Percentiles rank a stretch among this genome's conserved stretches.
Evolutionary conservation across 176 grass and related monocot species (phyloP).

Genomic region (Carex parvula): DNA sequence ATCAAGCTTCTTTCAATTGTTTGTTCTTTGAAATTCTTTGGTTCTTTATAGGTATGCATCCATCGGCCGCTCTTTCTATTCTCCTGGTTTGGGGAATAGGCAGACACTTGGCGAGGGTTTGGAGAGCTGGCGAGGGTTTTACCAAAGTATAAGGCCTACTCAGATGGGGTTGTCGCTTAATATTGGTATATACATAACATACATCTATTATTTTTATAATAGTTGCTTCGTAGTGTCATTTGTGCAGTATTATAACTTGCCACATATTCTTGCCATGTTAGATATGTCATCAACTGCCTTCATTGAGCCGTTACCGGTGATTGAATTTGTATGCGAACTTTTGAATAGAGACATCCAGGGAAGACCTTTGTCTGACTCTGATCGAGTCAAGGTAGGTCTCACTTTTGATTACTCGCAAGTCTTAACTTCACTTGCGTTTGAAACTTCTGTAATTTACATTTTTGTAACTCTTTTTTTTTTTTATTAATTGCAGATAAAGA

Average conservation of each 20-base stretch:
- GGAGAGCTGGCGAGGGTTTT: slow-evolving; percentile 94
- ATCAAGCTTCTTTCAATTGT: not conserved
- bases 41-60: slow-evolving; percentile 47
- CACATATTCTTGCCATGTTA: slow-evolving; percentile 32
- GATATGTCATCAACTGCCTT: slow-evolving; percentile 97
- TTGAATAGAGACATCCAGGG: slow-evolving; percentile 61
- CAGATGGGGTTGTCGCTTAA: slow-evolving; percentile 96
- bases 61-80: slow-evolving; percentile 78
- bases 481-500: slow-evolving; percentile 66
- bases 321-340: slow-evolving; percentile 68
- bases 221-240: not conserved
- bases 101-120: slow-evolving; percentile 79
- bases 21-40: slow-evolving; percentile 17
- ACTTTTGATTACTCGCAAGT: slow-evolving; percentile 6
- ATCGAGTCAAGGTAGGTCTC: slow-evolving; percentile 70
- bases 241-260: slow-evolving; percentile 1
- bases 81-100: slow-evolving; percentile 57
- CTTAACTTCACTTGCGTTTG: not conserved
- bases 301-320: slow-evolving; percentile 73
- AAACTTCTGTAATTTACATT: not conserved
- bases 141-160: slow-evolving; percentile 91
- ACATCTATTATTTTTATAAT: not conserved
- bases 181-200: slow-evolving; percentile 42
- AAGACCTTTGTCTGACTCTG: slow-evolving; percentile 70
- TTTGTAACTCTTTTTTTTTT: not conserved